Evolutionary conservation across 1,284 basidiomycete species (phyloP).

Genomic region (Xerocomus nothofagi): DNA sequence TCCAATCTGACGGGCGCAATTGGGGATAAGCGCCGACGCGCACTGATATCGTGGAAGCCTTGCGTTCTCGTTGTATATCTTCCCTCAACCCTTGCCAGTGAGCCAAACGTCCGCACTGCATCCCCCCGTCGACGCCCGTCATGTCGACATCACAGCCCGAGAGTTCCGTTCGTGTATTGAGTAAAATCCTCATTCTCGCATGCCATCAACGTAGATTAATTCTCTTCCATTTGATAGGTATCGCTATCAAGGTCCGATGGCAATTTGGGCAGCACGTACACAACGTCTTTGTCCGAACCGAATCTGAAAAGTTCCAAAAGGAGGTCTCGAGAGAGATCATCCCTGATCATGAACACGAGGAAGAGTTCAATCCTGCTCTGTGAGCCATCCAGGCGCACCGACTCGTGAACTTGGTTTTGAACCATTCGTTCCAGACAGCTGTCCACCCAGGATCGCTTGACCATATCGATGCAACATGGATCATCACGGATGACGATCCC

Average conservation of each 20-base stretch:
- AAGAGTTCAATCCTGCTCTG: not conserved
- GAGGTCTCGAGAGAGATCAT: not conserved
- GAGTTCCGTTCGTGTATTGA: not conserved
- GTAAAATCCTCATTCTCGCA: not conserved
- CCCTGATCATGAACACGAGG: not conserved
- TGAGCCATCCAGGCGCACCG: not conserved
- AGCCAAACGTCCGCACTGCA: too few relatives aligned
- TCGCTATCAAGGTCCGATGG: not conserved
- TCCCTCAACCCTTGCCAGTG: not conserved
- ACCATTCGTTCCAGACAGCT: not conserved
- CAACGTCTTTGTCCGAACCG: not conserved
- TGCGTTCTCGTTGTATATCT: not conserved
- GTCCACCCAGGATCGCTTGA: not conserved
- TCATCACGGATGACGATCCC: not conserved
- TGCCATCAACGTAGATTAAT: not conserved
- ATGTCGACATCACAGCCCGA: not conserved
- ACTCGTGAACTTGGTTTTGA: not conserved
- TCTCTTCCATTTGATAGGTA: not conserved
- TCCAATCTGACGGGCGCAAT: too few relatives aligned
- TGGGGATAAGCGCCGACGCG: not conserved
- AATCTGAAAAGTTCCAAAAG: not conserved
- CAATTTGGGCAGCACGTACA: not conserved
- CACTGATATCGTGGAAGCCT: too few relatives aligned
- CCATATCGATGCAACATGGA: not conserved
- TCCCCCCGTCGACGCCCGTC: not conserved